Base-by-base conservation (phyloP, 2,329 filamentous ascomycete species). In the Acarospora socialis region DNA sequence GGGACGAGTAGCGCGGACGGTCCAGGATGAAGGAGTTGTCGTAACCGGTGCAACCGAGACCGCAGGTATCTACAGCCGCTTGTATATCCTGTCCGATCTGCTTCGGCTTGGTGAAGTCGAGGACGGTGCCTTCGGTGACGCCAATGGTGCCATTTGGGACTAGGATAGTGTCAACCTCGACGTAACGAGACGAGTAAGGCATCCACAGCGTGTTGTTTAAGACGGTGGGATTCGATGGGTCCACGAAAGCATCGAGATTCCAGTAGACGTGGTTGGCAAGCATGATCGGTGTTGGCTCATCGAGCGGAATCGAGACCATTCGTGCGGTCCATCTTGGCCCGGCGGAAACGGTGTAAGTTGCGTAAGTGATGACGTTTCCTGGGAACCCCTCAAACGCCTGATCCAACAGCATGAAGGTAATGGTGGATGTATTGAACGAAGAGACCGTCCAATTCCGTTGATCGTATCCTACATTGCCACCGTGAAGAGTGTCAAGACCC, bases 11-110 rank as follows among this genome's bases (percentile, higher is more conserved):
- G 9, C 44, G 38, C 2, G 56, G 55, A 12, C 59, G 55, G 39
- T 65, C 61, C 21, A 65, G 43, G 29, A 66, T 50, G 46, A 58
- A 66, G 40, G 60, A 61, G 37, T 61, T 64, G 66, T 87, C 84
- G 54, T 92, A 92, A 17, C 87, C 87, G 0, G 70, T 78, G 62
- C 87, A 95, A 53, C 72, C 73, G 41, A 65, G 68, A 10, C 84
- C 86, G 51, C 87, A 94, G 57, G 87, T 81, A 24, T 72, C 73
- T 6, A 65, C 42, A 2, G 86, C 60, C 30, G 72, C 64, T 14
- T 63, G 56, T 32, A 82, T 66, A 43, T 81, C 75, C 21, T 73
- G 62, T 17, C 84, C 83, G 29, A 94, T 63, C 63, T 92, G 68
- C 63, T 92, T 92, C 7, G 82, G 78, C 16, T 66, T 55, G 30